Conservation (phyloP, 192 early-diverging fungal species). For the Backusella circina region DNA sequence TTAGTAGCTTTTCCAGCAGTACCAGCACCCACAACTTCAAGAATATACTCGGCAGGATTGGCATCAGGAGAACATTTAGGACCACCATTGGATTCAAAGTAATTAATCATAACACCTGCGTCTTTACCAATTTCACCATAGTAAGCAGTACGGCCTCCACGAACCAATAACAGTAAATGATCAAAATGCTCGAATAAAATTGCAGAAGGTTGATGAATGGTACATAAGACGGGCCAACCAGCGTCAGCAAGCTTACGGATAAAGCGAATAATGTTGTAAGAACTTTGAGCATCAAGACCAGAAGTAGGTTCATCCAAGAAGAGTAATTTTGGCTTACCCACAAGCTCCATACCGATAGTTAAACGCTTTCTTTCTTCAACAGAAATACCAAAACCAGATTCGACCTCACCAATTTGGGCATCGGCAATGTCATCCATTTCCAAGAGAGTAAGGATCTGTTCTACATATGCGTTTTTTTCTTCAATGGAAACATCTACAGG, state of each 20-base stretch:
- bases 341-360: slow-evolving; percentile 80
- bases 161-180: slow-evolving; percentile 73
- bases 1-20: slow-evolving; percentile 44
- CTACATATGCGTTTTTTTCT: slow-evolving; percentile 49
- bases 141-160: slow-evolving; percentile 77
- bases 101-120: slow-evolving; percentile 56
- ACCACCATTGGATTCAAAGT: slow-evolving; percentile 75
- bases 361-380: slow-evolving; percentile 83
- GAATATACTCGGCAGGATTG: slow-evolving; percentile 85
- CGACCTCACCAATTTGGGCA: slow-evolving; percentile 48
- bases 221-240: slow-evolving; percentile 71
- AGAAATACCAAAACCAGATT: slow-evolving; percentile 63
- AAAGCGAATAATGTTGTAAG: slow-evolving; percentile 73
- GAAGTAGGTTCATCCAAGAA: slow-evolving; percentile 75
- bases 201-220: slow-evolving; percentile 85
- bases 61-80: slow-evolving; percentile 57
- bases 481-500: slow-evolving; percentile 44
- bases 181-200: slow-evolving; percentile 84
- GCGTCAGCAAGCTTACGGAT: slow-evolving; percentile 62
- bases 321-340: slow-evolving; percentile 72
- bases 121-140: slow-evolving; percentile 77
- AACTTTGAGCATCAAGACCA: slow-evolving; percentile 77
- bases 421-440: slow-evolving; percentile 62
- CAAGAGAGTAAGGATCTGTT: slow-evolving; percentile 51
- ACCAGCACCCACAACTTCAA: slow-evolving; percentile 75